Conservation (phyloP, 148 eudicot genomes). For the Cornus controversa region DNA sequence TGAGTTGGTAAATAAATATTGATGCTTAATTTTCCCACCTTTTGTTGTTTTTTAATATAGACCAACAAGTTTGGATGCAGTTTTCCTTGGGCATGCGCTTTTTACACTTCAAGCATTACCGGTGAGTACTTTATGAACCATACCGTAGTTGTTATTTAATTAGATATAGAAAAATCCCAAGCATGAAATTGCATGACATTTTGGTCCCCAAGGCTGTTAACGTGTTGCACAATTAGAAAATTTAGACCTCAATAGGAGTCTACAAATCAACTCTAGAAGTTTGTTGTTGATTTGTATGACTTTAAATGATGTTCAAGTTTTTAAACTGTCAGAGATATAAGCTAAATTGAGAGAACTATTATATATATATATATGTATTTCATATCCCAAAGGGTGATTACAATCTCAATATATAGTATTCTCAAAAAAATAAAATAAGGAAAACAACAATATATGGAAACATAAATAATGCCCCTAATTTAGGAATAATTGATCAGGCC, state of each 20-base stretch:
- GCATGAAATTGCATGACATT: background rate
- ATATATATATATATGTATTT: too few relatives aligned
- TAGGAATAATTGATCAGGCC: too few relatives aligned
- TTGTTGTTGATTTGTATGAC: too few relatives aligned
- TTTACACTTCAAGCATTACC: slow-evolving; percentile 80
- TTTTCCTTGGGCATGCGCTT: slow-evolving; percentile 80
- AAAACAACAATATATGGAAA: too few relatives aligned
- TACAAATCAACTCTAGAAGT: too few relatives aligned
- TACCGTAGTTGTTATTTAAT: background rate
- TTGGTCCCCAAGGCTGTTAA: background rate
- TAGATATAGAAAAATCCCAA: background rate
- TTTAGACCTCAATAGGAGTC: background rate
- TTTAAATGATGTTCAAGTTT: background rate
- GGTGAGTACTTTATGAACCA: slow-evolving; percentile 52
- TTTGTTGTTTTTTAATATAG: slow-evolving; percentile 35
- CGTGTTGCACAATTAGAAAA: background rate
- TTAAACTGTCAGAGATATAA: too few relatives aligned
- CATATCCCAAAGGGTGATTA: too few relatives aligned
- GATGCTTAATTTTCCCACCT: background rate
- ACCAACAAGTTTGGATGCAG: slow-evolving; percentile 95
- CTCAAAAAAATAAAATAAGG: too few relatives aligned
- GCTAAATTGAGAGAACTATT: too few relatives aligned
- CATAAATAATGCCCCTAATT: too few relatives aligned
- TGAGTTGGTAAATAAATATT: slow-evolving; percentile 6
- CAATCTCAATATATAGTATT: too few relatives aligned